Evolutionary conservation across 192 early-diverging fungal species (phyloP).

Genomic region (Glomus cerebriforme): DNA sequence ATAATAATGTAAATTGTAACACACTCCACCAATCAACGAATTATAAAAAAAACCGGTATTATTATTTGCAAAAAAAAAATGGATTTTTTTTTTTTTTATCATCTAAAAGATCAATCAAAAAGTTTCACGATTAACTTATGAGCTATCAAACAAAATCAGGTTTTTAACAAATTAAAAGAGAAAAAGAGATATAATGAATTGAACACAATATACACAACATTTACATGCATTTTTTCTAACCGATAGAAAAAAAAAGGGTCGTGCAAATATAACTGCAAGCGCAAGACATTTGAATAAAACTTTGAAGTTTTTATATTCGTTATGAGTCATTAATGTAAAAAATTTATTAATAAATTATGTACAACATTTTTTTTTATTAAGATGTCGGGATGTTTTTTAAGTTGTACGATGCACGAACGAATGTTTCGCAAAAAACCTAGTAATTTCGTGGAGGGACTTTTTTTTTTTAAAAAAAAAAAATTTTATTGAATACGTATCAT

Average conservation of each 20-base stretch:
- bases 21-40: background rate
- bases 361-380: background rate
- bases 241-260: background rate
- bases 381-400: background rate
- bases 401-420: background rate
- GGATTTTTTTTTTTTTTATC: background rate
- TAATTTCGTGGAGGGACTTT: background rate
- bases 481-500: background rate
- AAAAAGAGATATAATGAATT: background rate
- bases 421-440: background rate
- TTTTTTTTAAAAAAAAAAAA: too few species aligned
- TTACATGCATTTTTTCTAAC: background rate
- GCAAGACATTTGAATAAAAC: background rate
- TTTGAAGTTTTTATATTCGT: background rate
- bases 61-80: too few species aligned
- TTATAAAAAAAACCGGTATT: background rate
- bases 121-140: background rate
- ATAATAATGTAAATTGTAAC: background rate
- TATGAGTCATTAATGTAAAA: background rate
- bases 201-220: background rate
- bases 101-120: background rate
- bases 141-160: background rate
- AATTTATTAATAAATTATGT: background rate
- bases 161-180: background rate
- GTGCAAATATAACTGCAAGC: background rate